Base-by-base conservation (phyloP, 31 red algal species). In the Pterothamnion heteromorphum region DNA sequence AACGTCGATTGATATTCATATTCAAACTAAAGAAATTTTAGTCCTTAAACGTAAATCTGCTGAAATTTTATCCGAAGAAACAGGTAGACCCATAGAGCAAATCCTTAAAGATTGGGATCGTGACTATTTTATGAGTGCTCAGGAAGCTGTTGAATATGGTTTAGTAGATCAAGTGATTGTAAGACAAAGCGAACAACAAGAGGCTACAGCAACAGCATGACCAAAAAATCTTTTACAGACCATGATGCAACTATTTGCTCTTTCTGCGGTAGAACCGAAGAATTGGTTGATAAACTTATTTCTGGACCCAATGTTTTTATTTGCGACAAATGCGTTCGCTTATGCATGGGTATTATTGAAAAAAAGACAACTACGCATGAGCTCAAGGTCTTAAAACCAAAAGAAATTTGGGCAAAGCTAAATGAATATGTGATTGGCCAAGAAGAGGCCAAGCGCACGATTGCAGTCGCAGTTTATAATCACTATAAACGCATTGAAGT, bases 1-100 rank as follows among this genome's bases (percentile, higher is more conserved):
- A 18, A 96, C 97, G 91, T 96, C 98, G 4, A 93, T 95, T 36
- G 98, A 99, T 94, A 99, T 99, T 92, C 96, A 96, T 80, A 99
- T 99, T 81, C 98, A 99, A 86, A 96, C 98, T 1, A 93, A 95
- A 57, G 98, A 99, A 92, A 99, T 99, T 74, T 92, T 99, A 64
- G 96, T 96, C 83, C 93, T 99, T 74, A 95, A 95, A 91, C 86
- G 86, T 20, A 80, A 96, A 57, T 74, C 97, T 44, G 97, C 97
- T 92, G 80, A 90, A 64, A 95, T 96, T 80, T 96, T 99, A 95
- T 92, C 98, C 71, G 96, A 96, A 33, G 95, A 95, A 44, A 99
- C 98, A 34, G 98, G 98, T 22, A 91, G 95, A 91, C 72, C 95
- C 34, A 28, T 97, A 80, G 93, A 96, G 32, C 95, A 97, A 84